A percentile compares a stretch with the other conserved stretches of the same genome.
Conservation (phyloP, 1,284 basidiomycete species). For the Irpex sp. region DNA sequence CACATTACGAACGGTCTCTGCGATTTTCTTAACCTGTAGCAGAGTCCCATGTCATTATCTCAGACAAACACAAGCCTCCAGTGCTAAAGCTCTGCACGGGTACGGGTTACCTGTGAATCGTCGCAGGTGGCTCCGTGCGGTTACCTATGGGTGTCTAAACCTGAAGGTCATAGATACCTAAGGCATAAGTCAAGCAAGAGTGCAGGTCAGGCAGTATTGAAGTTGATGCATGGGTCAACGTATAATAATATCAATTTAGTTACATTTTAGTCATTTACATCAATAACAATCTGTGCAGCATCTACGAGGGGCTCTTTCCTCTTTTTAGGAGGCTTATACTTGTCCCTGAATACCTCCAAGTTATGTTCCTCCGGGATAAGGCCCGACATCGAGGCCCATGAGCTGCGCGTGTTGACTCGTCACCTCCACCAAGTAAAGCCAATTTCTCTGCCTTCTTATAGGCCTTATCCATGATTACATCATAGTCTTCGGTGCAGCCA, state of each 20-base stretch:
- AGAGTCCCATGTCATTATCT: constrained; percentile 5
- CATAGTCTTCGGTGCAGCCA: neutral
- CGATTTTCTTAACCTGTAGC: neutral
- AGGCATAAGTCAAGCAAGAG: neutral
- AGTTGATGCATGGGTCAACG: neutral
- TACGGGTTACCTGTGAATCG: neutral
- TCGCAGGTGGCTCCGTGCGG: neutral
- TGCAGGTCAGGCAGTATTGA: neutral
- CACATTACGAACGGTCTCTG: neutral
- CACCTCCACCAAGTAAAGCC: neutral
- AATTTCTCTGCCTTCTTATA: neutral
- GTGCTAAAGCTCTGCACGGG: neutral
- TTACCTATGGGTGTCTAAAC: neutral
- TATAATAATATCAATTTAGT: too few species aligned
- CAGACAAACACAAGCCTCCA: neutral
- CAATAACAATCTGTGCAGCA: too few species aligned
- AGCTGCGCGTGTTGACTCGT: too few species aligned
- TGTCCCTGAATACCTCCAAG: neutral
- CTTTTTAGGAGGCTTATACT: neutral
- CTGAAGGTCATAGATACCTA: neutral
- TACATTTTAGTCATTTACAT: too few species aligned
- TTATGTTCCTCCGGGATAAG: too few species aligned
- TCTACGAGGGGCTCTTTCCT: neutral
- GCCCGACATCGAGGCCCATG: too few species aligned
- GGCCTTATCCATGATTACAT: neutral